phyloP scores from a whole-genome alignment of 148 eudicot species.

The Linanthus parryae region DNA sequence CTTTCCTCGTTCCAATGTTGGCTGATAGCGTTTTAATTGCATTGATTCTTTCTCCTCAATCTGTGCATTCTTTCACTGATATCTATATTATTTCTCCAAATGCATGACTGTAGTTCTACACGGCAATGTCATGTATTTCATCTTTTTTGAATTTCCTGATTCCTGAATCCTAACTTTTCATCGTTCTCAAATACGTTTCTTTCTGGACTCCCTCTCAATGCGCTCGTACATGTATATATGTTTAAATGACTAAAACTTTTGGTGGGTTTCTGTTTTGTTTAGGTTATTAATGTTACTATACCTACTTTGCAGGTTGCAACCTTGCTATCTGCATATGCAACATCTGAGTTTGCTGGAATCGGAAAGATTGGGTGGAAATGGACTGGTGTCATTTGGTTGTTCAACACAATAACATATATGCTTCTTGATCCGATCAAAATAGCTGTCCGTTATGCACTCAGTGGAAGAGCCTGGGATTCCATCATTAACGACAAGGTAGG shows the following conservation, averaged over 20 bases:
- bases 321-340: constrained; percentile 30
- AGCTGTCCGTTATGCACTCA: constrained; percentile 46
- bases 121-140: too few species aligned
- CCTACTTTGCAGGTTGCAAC: constrained; percentile 42
- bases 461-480: constrained; percentile 55
- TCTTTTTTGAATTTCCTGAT: too few species aligned
- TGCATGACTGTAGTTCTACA: too few species aligned
- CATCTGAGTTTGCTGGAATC: constrained; percentile 44
- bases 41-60: too few species aligned
- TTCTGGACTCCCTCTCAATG: too few species aligned
- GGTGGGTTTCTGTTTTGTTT: background rate
- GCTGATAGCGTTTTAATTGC: too few species aligned
- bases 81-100: too few species aligned
- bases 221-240: too few species aligned
- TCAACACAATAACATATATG: constrained; percentile 47
- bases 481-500: constrained; percentile 44
- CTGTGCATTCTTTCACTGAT: too few species aligned
- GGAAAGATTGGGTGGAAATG: constrained; percentile 69
- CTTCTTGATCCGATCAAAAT: constrained; percentile 72
- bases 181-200: too few species aligned
- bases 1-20: background rate
- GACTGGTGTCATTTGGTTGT: constrained; percentile 77
- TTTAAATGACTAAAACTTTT: too few species aligned
- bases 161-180: too few species aligned
- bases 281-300: background rate